phyloP scores from a whole-genome alignment of 2,329 filamentous ascomycete species.

The Ophiostoma sp. region DNA sequence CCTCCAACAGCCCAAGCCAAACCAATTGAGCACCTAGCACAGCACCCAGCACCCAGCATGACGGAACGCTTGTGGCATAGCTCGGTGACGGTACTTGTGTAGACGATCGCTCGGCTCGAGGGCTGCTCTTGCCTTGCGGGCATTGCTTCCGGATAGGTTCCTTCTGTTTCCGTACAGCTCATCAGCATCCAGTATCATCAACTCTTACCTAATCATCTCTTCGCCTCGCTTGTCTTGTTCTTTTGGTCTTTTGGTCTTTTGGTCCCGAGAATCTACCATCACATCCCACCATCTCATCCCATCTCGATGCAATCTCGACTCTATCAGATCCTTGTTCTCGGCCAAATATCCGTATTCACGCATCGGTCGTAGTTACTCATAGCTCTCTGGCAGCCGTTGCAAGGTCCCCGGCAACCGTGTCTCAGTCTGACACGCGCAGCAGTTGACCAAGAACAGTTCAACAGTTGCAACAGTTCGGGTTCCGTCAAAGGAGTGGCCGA shows the following conservation, averaged over 20 bases:
- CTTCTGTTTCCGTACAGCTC: not conserved
- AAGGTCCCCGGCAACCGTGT: slow-evolving; percentile 2
- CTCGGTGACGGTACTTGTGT: not conserved
- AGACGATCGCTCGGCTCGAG: not conserved
- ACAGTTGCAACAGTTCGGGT: no score
- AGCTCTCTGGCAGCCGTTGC: slow-evolving; percentile 2
- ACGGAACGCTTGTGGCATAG: not conserved
- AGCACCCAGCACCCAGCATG: not conserved
- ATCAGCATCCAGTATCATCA: not conserved
- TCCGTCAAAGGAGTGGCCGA: not conserved
- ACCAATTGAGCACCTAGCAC: no score
- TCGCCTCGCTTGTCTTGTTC: not conserved
- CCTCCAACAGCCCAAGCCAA: no score
- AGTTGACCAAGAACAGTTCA: not conserved
- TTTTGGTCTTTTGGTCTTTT: no score
- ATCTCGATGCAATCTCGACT: not conserved
- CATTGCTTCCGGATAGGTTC: not conserved
- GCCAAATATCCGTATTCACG: not conserved
- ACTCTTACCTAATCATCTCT: not conserved
- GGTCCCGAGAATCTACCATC: not conserved
- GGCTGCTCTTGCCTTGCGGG: no score
- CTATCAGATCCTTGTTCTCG: not conserved
- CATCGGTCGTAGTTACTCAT: not conserved
- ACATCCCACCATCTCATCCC: not conserved
- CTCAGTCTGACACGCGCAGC: slow-evolving; percentile 2